Base-by-base conservation (phyloP, 768 basidiomycete species). In the Candolleomyces efflorescens region DNA sequence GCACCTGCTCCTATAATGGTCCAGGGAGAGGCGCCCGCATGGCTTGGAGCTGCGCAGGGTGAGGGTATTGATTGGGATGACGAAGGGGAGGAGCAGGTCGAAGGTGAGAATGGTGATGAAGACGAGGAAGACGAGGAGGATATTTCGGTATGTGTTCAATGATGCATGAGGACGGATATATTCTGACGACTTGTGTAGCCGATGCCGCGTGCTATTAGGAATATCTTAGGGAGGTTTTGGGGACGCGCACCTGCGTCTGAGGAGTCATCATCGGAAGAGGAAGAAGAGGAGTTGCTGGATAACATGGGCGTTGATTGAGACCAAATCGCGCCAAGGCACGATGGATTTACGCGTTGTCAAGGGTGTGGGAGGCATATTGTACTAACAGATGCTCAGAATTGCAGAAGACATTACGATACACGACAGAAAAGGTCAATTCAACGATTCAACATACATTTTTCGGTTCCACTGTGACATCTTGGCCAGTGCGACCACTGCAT, bases 141-240 rank as follows among this genome's bases (percentile, higher is more conserved):
- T 47, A 70, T 81, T 47, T 75, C 80, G 22, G 85, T 86, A 63
- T 68, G 82, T 73, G 38, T 51, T 57, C 32, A 11, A 1, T 61
- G 13, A 57, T 11, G 39, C 11, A 26, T 39, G 48, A 50, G 12
- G 11, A 17, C 18, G 18, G 18, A 3, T 23, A 26, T 62, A 38
- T 27, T 37, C 22, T 44, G 17, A 15, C 12, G 3, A 15, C n/a
- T 37, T 55, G 46, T 39, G 38, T 59, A 89, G 87, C 79, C 84
- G 3, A 71, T 89, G 64, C 85, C 85, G 22, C 79, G 84, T 1
- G 66, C 85, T 6, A 67, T 88, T 1, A 75, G 84, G 11, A 85
- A 83, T 63, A 69, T 89, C 6, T 58, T 89, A 41, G 79, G 78
- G 52, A 71, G 84, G 9, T 78, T 90, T 60, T 89, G 83, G 81